Base-by-base conservation (phyloP, 768 basidiomycete species). In the Collybiopsis confluens region DNA sequence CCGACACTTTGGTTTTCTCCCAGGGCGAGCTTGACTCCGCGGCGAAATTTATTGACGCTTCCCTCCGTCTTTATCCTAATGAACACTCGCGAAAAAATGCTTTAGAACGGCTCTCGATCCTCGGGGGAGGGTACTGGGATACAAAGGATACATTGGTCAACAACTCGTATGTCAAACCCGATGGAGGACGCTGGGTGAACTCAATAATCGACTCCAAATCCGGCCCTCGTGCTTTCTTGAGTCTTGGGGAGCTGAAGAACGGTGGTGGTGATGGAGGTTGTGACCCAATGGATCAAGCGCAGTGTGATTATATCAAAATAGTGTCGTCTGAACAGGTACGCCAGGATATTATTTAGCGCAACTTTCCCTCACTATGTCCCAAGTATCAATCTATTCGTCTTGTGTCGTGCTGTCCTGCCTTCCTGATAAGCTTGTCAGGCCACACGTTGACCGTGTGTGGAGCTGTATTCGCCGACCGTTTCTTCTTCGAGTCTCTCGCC, bases 381-480 rank as follows among this genome's bases (percentile, higher is more conserved):
- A 8, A 50, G 27, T 38, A 38, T 50, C 13, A 43, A n/a, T 16
- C 7, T 15, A 13, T 44, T 5, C 52, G 52, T 30, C 20, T 4
- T 4, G 43, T 30, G 7, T 54, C 45, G 13, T 54, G 52, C 27
- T 54, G 52, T 30, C 52, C 52, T 3, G 21, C 52, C 16, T 10
- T 54, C 30, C 42, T 54, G 8, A 26, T 54, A 28, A 26, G 43
- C 16, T 8, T 54, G 6, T 20, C 30, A 10, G 52, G 52, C 18
- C 43, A 20, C 9, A 11, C 7, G 11, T 20, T 54, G 44, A 23
- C 21, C 20, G 44, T 54, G 4, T 35, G 15, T 15, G 52, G 52
- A 10, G 52, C 52, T 33, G 36, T 54, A 9, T 54, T 54, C 36
- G 33, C 52, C 20, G 52, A 54, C 23, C 13, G 27, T 16, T 23